Conservation (phyloP, 306 rosid genomes). For the Herpetospermum pedunculosum region DNA sequence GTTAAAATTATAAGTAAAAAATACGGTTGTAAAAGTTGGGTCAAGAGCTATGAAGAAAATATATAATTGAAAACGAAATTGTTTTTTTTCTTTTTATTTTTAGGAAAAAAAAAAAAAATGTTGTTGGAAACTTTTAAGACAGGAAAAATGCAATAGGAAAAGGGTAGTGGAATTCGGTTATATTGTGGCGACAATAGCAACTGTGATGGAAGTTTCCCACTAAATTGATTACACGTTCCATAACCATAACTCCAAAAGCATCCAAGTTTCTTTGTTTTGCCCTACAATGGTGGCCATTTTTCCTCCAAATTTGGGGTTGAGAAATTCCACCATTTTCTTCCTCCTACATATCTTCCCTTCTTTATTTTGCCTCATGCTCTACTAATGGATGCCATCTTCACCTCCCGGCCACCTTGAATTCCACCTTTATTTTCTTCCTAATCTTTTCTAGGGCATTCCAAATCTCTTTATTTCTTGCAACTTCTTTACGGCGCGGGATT, state of each 20-base stretch:
- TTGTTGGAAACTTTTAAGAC: too few relatives aligned
- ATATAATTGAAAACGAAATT: too few relatives aligned
- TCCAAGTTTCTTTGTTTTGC: background rate
- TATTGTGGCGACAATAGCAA: slow-evolving; percentile 4
- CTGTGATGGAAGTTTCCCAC: background rate
- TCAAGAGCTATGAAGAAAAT: too few relatives aligned
- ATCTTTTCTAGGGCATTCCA: slow-evolving; percentile 42
- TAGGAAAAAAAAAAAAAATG: too few relatives aligned
- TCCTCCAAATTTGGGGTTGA: slow-evolving; percentile 25
- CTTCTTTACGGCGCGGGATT: background rate
- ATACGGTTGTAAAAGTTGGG: too few relatives aligned
- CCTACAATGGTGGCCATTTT: slow-evolving; percentile 32
- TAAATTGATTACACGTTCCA: background rate
- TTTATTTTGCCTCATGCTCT: slow-evolving; percentile 16
- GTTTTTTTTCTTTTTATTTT: too few relatives aligned
- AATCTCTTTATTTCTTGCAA: background rate
- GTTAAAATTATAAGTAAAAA: too few relatives aligned
- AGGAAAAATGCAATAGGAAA: too few relatives aligned
- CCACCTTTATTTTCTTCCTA: background rate
- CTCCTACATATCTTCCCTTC: slow-evolving; percentile 18
- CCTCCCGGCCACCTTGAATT: slow-evolving; percentile 16
- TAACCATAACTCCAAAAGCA: background rate
- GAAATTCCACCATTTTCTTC: slow-evolving; percentile 28
- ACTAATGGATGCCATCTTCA: slow-evolving; percentile 27
- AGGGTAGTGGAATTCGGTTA: background rate